Evolutionary conservation across 2,329 filamentous ascomycete genomes (phyloP).

Genomic region (Monosporascus sp.): DNA sequence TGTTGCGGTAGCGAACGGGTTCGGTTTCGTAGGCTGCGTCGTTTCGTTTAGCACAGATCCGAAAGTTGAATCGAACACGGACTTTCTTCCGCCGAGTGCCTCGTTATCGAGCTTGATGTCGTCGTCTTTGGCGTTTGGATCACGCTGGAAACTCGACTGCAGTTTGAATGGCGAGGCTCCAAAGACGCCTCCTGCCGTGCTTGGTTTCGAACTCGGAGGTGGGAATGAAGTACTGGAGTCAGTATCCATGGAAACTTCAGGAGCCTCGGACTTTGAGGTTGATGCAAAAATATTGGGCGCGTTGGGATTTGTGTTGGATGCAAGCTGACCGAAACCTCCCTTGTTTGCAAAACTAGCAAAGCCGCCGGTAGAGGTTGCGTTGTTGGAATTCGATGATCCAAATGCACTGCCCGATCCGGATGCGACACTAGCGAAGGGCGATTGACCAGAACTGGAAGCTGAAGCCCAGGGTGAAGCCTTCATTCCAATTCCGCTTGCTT

Average conservation of each 20-base stretch:
- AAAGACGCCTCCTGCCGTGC: slow-evolving; percentile 30
- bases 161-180: slow-evolving; percentile 60
- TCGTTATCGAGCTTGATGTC: slow-evolving; percentile 29
- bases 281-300: slow-evolving; percentile 35
- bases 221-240: slow-evolving; percentile 32
- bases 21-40: slow-evolving; percentile 30
- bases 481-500: slow-evolving; percentile 41
- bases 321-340: slow-evolving; percentile 49
- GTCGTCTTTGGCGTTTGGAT: slow-evolving; percentile 56
- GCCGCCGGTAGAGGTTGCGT: slow-evolving; percentile 15
- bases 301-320: slow-evolving; percentile 25
- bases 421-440: slow-evolving; percentile 37
- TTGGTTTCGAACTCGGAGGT: slow-evolving; percentile 31
- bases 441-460: slow-evolving; percentile 49
- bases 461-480: slow-evolving; percentile 51
- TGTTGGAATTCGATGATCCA: slow-evolving; percentile 9
- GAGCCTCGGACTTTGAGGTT: slow-evolving; percentile 25
- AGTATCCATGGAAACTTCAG: slow-evolving; percentile 28
- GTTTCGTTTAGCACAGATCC: slow-evolving; percentile 49
- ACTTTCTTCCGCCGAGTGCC: slow-evolving; percentile 32
- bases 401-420: slow-evolving; percentile 11
- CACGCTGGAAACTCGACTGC: slow-evolving; percentile 60
- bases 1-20: slow-evolving; percentile 17
- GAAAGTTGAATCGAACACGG: slow-evolving; percentile 58
- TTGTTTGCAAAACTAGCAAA: slow-evolving; percentile 46